Evolutionary conservation across 768 basidiomycete genomes (phyloP).

Genomic region (Naganishia onofrii): DNA sequence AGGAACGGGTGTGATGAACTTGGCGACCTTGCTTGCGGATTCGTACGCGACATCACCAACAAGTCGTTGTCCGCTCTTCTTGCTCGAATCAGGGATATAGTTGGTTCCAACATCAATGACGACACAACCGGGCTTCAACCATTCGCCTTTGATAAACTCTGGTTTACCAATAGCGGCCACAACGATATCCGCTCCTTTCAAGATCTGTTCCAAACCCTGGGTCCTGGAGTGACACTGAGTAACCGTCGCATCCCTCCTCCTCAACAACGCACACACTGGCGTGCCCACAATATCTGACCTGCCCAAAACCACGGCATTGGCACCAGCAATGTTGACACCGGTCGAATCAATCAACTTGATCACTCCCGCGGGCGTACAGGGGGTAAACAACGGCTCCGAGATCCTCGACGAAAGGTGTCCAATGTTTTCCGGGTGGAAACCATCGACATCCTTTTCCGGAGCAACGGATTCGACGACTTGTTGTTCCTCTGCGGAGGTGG

Average conservation of each 20-base stretch:
- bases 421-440: constrained; percentile 99
- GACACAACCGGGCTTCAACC: constrained; percentile 91
- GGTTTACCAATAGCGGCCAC: constrained; percentile 96
- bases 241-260: constrained; percentile 88
- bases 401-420: constrained; percentile 89
- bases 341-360: constrained; percentile 82
- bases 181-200: constrained; percentile 82
- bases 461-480: constrained; percentile 90
- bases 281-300: constrained; percentile 97
- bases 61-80: constrained; percentile 91
- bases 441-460: constrained; percentile 94
- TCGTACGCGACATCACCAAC: constrained; percentile 92
- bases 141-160: constrained; percentile 83
- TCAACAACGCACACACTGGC: constrained; percentile 85
- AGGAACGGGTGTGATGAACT: constrained; percentile 93
- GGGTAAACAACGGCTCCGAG: constrained; percentile 80
- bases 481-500: constrained; percentile 77
- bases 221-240: constrained; percentile 96
- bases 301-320: constrained; percentile 86
- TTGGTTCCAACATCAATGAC: constrained; percentile 99
- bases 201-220: constrained; percentile 70
- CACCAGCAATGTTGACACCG: constrained; percentile 70
- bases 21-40: constrained; percentile 72
- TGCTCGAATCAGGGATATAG: constrained; percentile 81
- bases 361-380: constrained; percentile 92